Conservation (phyloP, 2,329 filamentous ascomycete species). For the Dothidotthia symphoricarpi region DNA sequence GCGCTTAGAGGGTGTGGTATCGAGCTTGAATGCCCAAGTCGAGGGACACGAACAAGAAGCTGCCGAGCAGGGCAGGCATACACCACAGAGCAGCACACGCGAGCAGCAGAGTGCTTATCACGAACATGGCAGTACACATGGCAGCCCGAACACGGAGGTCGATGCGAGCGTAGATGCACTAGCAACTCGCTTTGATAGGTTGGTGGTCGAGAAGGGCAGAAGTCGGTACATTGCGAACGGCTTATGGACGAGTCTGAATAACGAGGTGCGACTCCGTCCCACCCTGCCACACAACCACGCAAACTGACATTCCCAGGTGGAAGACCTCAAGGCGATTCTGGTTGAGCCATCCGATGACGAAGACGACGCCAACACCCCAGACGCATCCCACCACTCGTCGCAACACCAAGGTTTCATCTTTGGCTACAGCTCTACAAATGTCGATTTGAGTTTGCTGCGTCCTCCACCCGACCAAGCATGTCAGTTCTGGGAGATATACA, state of each 20-base stretch:
- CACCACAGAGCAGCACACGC: constrained; percentile 9
- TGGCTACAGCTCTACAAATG: constrained; percentile 68
- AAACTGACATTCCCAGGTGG: constrained; percentile 46
- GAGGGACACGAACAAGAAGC: constrained; percentile 39
- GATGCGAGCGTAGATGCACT: constrained; percentile 39
- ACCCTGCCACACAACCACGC: neutral
- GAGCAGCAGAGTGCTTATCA: constrained; percentile 9
- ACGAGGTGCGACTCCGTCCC: constrained; percentile 56
- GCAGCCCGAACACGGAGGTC: constrained; percentile 20
- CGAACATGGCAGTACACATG: neutral
- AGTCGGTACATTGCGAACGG: constrained; percentile 73
- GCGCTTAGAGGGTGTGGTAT: constrained; percentile 73
- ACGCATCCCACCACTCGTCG: constrained; percentile 33
- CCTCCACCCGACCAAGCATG: constrained; percentile 61
- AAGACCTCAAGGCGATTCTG: constrained; percentile 61
- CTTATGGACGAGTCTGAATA: constrained; percentile 73
- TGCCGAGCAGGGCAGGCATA: constrained; percentile 25
- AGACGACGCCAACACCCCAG: constrained; percentile 50
- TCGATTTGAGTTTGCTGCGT: constrained; percentile 64
- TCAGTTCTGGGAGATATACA: constrained; percentile 68
- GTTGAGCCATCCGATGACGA: constrained; percentile 63
- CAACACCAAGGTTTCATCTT: constrained; percentile 71
- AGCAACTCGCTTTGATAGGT: constrained; percentile 61
- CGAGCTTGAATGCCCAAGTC: constrained; percentile 52
- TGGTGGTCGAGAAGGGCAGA: constrained; percentile 69